Conservation (phyloP, 2,329 filamentous ascomycete genomes). For the Fusarium sp. region DNA sequence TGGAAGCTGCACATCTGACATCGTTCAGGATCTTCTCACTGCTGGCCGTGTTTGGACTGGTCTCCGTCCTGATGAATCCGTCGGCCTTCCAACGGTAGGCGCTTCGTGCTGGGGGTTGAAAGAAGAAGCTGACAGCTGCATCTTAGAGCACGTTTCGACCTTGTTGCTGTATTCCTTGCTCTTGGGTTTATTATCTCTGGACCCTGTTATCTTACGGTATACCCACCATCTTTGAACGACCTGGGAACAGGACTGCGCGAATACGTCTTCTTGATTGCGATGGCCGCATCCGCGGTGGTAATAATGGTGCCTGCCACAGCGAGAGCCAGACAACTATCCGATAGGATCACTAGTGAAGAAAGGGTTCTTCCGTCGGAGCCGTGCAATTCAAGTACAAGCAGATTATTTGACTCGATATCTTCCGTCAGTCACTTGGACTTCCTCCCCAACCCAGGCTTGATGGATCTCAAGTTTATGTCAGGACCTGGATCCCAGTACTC, state of each 20-base stretch:
- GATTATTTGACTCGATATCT: conserved; percentile 12
- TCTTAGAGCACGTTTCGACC: conserved; percentile 32
- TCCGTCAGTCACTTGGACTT: conserved; percentile 1
- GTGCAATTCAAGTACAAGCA: conserved; percentile 1
- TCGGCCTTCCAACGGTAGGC: conserved; percentile 35
- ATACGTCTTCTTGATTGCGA: conserved; percentile 15
- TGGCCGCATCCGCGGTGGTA: conserved; percentile 15
- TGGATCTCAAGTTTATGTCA: conserved; percentile 28
- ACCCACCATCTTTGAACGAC: conserved; percentile 4
- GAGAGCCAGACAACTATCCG: not conserved
- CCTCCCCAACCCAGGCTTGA: conserved; percentile 6
- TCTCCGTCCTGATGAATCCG: conserved; percentile 24
- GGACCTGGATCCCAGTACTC: conserved; percentile 20
- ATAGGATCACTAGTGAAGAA: conserved; percentile 14
- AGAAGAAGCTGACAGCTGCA: conserved; percentile 27
- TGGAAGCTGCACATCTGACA: conserved; percentile 16
- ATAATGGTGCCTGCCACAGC: conserved; percentile 1
- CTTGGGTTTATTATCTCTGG: conserved; percentile 17
- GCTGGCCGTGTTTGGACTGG: conserved; percentile 23
- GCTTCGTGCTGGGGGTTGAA: not conserved
- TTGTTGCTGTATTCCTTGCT: conserved; percentile 14
- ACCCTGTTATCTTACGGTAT: not conserved
- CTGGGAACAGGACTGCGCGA: conserved; percentile 24
- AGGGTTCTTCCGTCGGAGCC: not conserved
- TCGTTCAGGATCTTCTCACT: conserved; percentile 22